Conservation (phyloP, 306 rosid species). For the Gillenia trifoliata region DNA sequence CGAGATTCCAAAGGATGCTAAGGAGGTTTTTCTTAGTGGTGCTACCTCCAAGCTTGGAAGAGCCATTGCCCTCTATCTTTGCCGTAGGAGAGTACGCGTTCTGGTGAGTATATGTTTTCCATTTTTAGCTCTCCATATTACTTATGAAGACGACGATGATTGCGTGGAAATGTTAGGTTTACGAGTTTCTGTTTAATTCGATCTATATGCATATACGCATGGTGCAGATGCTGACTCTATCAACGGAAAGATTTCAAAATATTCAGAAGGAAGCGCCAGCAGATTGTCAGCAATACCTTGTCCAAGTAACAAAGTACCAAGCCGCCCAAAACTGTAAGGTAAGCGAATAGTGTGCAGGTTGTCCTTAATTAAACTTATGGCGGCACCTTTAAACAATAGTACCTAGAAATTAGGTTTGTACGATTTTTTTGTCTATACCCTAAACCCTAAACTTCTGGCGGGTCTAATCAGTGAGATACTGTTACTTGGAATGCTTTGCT, state of each 20-base stretch:
- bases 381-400: neutral
- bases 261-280: slow-evolving; percentile 84
- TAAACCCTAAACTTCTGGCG: too few relatives aligned
- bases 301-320: slow-evolving; percentile 89
- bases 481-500: neutral
- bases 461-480: neutral
- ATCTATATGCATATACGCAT: neutral
- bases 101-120: slow-evolving; percentile 44
- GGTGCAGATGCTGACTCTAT: slow-evolving; percentile 82
- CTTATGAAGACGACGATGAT: neutral
- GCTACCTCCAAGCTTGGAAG: slow-evolving; percentile 99
- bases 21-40: slow-evolving; percentile 81
- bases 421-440: too few relatives aligned
- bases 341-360: neutral
- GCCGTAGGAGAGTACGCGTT: slow-evolving; percentile 77
- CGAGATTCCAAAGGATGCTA: slow-evolving; percentile 64
- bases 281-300: slow-evolving; percentile 75
- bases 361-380: too few relatives aligned
- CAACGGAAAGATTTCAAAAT: slow-evolving; percentile 77
- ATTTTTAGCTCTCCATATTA: neutral
- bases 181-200: neutral
- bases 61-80: slow-evolving; percentile 93
- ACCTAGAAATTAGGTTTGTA: neutral
- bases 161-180: neutral
- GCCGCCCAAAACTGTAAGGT: slow-evolving; percentile 92